Evolutionary conservation across 1,139 yeast species (phyloP), one percentile per base, ranked within the genome.

Genomic region (Casaregolazyma lundiana): DNA sequence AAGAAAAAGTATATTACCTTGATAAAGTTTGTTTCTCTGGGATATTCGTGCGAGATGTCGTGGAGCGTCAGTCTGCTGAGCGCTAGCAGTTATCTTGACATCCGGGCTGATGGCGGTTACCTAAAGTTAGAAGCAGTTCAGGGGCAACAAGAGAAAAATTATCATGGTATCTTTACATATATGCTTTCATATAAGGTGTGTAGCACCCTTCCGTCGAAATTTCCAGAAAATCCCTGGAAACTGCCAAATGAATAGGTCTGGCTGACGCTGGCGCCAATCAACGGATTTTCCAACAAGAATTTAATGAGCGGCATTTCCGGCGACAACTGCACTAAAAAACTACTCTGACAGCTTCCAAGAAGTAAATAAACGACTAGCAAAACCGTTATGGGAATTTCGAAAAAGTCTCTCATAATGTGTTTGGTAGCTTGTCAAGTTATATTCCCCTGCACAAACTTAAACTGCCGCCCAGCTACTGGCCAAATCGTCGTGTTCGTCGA

Each of bases 11-110:
- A 35, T 42, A 32, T 37, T 38, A 18, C 37, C 39, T 13, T 24
- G 24, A 6, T 53, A 52, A 29, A 80, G 60, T 46, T 61, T 67
- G n/a, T 67, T 65, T 38, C 77, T 66, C 51, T 80, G 76, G 2
- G 89, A 81, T 4, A 83, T 58, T 35, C 90, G 64, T 0, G 84
- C 85, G 49, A 85, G 67, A 59, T 85, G 95, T 41, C 88, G 66
- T 0, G 95, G 92, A 0, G 90, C 84, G 44, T 71, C 67, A 9
- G 60, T 58, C 53, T 79, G 84, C 1, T 65, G 64, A 16, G 58
- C 62, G 21, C 51, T 57, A 18, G 54, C 55, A 20, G 50, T 45
- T n/a, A 59, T 56, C 26, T 49, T 51, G 4, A 57, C 55, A 47
- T 63, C 66, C 2, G 63, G 63, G n/a, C 61, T 56, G 13, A 62